Conservation (phyloP, 225 moss, liverwort and hornwort species). For the Climacium dendroides region DNA sequence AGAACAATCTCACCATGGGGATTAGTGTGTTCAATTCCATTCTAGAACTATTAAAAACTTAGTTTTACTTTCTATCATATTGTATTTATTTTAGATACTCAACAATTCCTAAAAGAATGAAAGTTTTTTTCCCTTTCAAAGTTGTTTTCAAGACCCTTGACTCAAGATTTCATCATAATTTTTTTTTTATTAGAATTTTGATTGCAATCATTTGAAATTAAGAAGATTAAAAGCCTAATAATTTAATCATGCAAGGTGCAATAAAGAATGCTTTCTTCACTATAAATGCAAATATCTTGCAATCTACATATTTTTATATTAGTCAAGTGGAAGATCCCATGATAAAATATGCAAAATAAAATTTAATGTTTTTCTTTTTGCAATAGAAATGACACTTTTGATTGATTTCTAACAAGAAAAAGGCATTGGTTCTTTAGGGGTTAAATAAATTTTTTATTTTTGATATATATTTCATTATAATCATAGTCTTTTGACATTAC, state of each 20-base stretch:
- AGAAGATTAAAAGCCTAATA: background rate
- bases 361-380: no score
- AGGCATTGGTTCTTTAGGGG: background rate
- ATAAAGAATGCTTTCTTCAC: background rate
- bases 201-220: background rate
- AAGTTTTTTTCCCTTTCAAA: no score
- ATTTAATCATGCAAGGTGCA: background rate
- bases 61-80: background rate
- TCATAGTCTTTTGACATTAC: no score
- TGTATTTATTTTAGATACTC: background rate
- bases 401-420: background rate
- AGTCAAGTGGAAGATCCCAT: background rate
- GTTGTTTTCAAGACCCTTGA: accelerated
- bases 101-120: background rate
- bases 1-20: accelerated
- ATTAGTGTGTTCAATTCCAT: background rate
- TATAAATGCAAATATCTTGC: background rate
- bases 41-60: background rate
- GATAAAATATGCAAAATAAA: accelerated
- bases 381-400: no score
- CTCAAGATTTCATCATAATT: no score
- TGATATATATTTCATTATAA: no score
- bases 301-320: background rate
- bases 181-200: background rate
- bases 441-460: background rate